Evolutionary conservation across 108 stramenopile species (phyloP).

Genomic region (Schizochytrium sp.): DNA sequence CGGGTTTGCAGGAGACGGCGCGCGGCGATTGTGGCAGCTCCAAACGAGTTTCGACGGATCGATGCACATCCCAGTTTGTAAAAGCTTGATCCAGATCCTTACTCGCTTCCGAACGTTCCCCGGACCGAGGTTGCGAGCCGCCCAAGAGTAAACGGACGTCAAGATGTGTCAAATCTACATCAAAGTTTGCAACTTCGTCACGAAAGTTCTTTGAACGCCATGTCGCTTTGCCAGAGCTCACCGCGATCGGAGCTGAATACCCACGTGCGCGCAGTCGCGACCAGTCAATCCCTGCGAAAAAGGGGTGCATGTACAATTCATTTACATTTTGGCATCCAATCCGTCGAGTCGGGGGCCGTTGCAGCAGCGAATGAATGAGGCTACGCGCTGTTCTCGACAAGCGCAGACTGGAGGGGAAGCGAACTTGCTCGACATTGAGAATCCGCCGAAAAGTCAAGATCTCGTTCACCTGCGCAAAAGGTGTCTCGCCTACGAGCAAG

Average conservation of each 20-base stretch:
- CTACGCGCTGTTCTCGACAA: background rate
- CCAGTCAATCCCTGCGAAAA: background rate
- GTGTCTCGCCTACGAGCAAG: slow-evolving; percentile 90
- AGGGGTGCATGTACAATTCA: background rate
- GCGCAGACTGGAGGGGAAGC: background rate
- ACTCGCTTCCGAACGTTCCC: too few species aligned
- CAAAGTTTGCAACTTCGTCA: too few species aligned
- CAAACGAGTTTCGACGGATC: too few species aligned
- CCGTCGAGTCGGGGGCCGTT: background rate
- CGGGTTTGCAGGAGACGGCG: too few species aligned
- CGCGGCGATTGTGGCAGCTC: too few species aligned
- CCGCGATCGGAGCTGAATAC: background rate
- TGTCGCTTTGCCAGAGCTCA: background rate
- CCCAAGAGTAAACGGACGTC: too few species aligned
- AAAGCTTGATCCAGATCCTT: too few species aligned
- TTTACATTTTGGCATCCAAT: background rate
- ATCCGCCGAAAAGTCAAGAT: slow-evolving; percentile 74
- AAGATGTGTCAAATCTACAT: too few species aligned
- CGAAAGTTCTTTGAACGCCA: too few species aligned
- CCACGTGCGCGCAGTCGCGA: background rate
- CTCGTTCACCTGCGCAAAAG: slow-evolving; percentile 90
- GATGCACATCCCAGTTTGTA: too few species aligned
- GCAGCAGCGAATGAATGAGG: background rate
- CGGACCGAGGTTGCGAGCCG: too few species aligned
- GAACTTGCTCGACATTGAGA: background rate